Percentiles rank a stretch among this genome's conserved stretches.
These are phyloP conservation scores for Suillus decipiens DNA, from an alignment of 768 basidiomycete species.

Conservation along the genomic window DNA sequence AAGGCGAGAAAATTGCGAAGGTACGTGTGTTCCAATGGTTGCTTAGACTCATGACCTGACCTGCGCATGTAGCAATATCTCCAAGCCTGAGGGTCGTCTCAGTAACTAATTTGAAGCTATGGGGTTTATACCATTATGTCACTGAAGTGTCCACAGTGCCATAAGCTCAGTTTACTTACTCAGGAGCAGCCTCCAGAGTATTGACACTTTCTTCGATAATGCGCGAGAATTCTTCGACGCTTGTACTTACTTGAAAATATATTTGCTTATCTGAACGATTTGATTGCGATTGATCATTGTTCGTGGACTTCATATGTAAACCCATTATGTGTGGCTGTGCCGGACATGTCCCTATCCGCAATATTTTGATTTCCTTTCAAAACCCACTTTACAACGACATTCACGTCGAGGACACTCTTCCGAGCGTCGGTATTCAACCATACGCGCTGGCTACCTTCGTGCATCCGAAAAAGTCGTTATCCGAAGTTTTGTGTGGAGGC, in stretches of 20 bases:
- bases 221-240: no score
- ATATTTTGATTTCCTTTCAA: background rate
- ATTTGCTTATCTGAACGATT: no score
- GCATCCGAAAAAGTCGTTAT: background rate
- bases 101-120: no score
- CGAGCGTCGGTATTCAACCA: background rate
- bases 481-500: background rate
- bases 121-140: no score
- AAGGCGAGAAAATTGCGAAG: background rate
- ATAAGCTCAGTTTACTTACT: no score
- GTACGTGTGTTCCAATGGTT: background rate
- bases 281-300: no score
- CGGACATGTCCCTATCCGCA: background rate
- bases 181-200: no score
- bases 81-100: no score
- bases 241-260: no score
- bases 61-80: background rate
- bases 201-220: no score
- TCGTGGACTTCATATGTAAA: no score
- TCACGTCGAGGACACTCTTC: background rate
- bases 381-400: background rate
- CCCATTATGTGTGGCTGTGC: constrained; percentile 9
- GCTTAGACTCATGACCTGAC: background rate
- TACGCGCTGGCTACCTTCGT: background rate
- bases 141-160: no score